phyloP scores from a whole-genome alignment of 208 protist genomes.

The Histomonas meleagridis region DNA sequence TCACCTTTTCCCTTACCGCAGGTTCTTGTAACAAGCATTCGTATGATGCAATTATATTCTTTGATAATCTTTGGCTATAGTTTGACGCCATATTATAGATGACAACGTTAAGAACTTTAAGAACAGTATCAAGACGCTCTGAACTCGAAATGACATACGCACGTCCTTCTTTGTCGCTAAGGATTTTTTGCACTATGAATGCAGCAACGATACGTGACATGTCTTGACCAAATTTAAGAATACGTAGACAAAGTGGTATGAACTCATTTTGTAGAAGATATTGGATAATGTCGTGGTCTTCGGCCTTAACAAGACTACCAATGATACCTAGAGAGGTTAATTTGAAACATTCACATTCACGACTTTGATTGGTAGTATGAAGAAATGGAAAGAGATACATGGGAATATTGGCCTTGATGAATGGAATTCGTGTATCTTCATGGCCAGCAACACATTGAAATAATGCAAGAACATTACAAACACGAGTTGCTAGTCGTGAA shows the following conservation, averaged over 20 bases:
- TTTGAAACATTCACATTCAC: constrained; percentile 87
- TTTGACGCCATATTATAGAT: not conserved
- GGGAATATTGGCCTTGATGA: constrained; percentile 89
- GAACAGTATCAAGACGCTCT: constrained; percentile 51
- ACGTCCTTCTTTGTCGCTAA: constrained; percentile 83
- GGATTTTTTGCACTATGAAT: constrained; percentile 97
- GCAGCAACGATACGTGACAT: constrained; percentile 90
- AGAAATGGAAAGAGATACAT: constrained; percentile 98
- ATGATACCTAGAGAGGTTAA: constrained; percentile 96
- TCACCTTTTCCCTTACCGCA: too few species aligned
- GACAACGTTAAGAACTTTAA: not conserved
- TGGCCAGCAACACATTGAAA: constrained; percentile 92
- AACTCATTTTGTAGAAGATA: constrained; percentile 96
- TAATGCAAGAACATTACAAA: constrained; percentile 88
- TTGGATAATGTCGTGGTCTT: constrained; percentile 76
- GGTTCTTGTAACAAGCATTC: not conserved
- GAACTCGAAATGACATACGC: constrained; percentile 84
- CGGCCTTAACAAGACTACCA: constrained; percentile 82
- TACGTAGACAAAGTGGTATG: constrained; percentile 94
- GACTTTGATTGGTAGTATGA: constrained; percentile 70
- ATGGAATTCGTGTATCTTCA: constrained; percentile 78
- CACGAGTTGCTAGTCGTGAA: not conserved
- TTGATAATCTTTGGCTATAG: not conserved
- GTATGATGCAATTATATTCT: not conserved
- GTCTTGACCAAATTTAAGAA: constrained; percentile 82